Percentiles rank a stretch among this genome's conserved stretches.
phyloP scores from a whole-genome alignment of 169 alveolate species.

The Plasmodium sp. region DNA sequence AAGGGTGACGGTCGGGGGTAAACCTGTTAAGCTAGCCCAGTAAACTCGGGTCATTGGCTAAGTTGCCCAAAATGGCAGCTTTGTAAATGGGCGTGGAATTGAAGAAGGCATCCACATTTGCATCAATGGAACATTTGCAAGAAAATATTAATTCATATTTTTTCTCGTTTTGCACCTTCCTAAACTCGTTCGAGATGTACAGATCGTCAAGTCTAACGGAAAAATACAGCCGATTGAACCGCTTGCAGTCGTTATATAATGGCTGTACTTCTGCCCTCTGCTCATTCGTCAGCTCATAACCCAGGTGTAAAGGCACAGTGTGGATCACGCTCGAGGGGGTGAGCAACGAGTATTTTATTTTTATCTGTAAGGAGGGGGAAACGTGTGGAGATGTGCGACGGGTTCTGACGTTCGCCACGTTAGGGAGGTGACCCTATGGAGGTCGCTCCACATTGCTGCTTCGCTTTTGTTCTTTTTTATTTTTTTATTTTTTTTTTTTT shows the following conservation, averaged over 20 bases:
- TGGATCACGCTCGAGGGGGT: neutral
- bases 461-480: neutral
- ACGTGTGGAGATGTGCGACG: neutral
- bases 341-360: constrained; percentile 21
- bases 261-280: constrained; percentile 59
- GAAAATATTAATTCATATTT: constrained; percentile 77
- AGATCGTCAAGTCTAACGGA: constrained; percentile 74
- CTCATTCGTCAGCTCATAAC: constrained; percentile 43
- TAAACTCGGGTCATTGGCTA: constrained; percentile 34
- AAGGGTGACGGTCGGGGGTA: neutral
- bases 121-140: constrained; percentile 71
- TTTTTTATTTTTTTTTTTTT: neutral
- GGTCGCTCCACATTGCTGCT: neutral
- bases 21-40: neutral
- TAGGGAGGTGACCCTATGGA: neutral
- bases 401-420: neutral
- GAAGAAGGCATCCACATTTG: constrained; percentile 50
- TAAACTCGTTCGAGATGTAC: constrained; percentile 44
- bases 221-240: constrained; percentile 69
- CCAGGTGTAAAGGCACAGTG: constrained; percentile 69
- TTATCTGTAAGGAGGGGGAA: neutral
- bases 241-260: constrained; percentile 79
- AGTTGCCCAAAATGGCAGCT: constrained; percentile 15
- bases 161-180: constrained; percentile 50
- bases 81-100: constrained; percentile 12